Evolutionary conservation across 495 filamentous ascomycete genomes (phyloP).

Genomic region (Xylaria curta): DNA sequence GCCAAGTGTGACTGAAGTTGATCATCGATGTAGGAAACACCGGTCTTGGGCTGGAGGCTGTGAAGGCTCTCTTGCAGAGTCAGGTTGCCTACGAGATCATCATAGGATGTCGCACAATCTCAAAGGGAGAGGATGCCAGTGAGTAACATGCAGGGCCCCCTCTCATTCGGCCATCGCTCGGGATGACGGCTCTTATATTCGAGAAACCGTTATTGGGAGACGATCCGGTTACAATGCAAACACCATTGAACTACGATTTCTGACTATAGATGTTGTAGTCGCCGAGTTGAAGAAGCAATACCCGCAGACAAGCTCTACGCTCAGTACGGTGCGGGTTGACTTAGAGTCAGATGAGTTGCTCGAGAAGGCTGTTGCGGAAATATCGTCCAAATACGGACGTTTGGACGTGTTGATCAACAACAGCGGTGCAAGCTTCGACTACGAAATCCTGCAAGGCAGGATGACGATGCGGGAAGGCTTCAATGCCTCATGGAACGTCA

Average conservation of each 20-base stretch:
- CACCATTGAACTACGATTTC: background rate
- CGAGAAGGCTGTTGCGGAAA: constrained; percentile 42
- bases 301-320: constrained; percentile 43
- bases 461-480: constrained; percentile 49
- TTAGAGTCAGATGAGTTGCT: constrained; percentile 61
- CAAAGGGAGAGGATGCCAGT: constrained; percentile 54
- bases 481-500: constrained; percentile 58
- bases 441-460: constrained; percentile 30
- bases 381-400: constrained; percentile 47
- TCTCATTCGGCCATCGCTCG: background rate
- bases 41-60: constrained; percentile 57
- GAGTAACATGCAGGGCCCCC: background rate
- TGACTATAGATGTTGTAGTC: constrained; percentile 22
- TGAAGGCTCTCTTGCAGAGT: constrained; percentile 52
- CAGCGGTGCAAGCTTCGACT: constrained; percentile 51
- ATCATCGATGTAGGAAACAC: constrained; percentile 44
- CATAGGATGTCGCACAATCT: constrained; percentile 51
- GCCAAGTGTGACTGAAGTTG: constrained; percentile 17
- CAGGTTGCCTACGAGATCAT: constrained; percentile 54
- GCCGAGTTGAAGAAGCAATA: constrained; percentile 41
- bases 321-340: constrained; percentile 54
- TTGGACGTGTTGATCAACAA: constrained; percentile 64
- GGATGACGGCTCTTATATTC: background rate
- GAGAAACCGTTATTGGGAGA: background rate
- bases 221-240: background rate